Evolutionary conservation across 306 rosid genomes (phyloP).

Genomic region (Corylus americana): DNA sequence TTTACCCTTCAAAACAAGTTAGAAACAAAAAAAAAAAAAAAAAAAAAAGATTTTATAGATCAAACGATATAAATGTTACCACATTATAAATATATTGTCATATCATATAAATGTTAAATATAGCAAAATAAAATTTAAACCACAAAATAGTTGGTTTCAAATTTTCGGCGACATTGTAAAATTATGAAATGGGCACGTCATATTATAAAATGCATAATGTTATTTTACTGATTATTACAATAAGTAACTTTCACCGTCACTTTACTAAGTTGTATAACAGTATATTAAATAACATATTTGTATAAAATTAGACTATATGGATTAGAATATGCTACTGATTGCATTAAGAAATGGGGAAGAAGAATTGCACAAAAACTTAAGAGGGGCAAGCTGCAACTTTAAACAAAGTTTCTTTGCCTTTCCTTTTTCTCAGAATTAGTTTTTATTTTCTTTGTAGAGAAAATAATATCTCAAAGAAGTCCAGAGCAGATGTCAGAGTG

Average conservation of each 20-base stretch:
- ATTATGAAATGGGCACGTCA: not conserved
- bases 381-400: not conserved
- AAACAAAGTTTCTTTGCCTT: not conserved
- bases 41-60: no score
- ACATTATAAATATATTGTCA: no score
- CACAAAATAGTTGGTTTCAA: no score
- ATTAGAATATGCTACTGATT: not conserved
- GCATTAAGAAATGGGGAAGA: not conserved
- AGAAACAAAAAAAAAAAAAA: not conserved
- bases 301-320: not conserved
- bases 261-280: no score
- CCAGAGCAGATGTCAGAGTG: not conserved
- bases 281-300: no score
- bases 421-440: not conserved
- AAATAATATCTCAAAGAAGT: not conserved
- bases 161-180: not conserved
- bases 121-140: no score
- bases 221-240: no score
- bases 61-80: no score
- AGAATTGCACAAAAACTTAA: no score
- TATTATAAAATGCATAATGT: not conserved
- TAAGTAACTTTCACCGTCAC: no score
- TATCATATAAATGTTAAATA: no score
- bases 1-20: no score
- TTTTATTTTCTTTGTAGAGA: not conserved